A percentile compares a stretch with the other conserved stretches of the same genome.
These are phyloP conservation scores for Hypoxylon sp. DNA, from an alignment of 2,329 filamentous ascomycete species.

Conservation along the genomic window DNA sequence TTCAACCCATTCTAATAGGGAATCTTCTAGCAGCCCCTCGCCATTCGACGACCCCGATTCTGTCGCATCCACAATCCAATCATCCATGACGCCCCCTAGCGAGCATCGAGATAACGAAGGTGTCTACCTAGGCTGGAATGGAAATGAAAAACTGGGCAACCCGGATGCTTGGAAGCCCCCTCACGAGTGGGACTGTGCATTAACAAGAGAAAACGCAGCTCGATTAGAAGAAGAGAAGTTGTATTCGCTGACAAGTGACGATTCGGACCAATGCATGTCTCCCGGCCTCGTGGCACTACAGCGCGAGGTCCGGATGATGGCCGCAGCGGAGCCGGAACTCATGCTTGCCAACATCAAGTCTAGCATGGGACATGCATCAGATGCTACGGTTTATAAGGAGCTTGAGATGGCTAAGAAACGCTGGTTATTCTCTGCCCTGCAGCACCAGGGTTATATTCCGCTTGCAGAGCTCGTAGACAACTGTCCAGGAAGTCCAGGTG, in stretches of 20 bases:
- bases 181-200: conserved; percentile 57
- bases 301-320: conserved; percentile 67
- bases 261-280: conserved; percentile 44
- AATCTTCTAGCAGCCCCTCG: conserved; percentile 19
- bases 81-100: conserved; percentile 42
- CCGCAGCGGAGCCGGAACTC: conserved; percentile 61
- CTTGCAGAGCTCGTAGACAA: conserved; percentile 29
- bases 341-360: conserved; percentile 68
- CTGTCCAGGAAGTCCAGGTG: conserved; percentile 30
- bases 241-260: conserved; percentile 38
- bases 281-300: conserved; percentile 58
- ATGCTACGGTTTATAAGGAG: conserved; percentile 62
- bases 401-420: conserved; percentile 67
- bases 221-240: conserved; percentile 41
- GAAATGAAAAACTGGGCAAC: conserved; percentile 50
- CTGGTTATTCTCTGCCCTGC: conserved; percentile 71
- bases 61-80: conserved; percentile 36
- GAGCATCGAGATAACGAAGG: conserved; percentile 32
- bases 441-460: conserved; percentile 55
- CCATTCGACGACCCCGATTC: conserved; percentile 44
- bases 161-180: conserved; percentile 60
- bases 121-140: conserved; percentile 44
- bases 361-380: conserved; percentile 58
- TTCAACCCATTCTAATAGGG: conserved; percentile 23
- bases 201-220: conserved; percentile 41